These are phyloP conservation scores for Chamaecrista fasciculata DNA, from an alignment of 306 rosid genomes.

Conservation along the genomic window DNA sequence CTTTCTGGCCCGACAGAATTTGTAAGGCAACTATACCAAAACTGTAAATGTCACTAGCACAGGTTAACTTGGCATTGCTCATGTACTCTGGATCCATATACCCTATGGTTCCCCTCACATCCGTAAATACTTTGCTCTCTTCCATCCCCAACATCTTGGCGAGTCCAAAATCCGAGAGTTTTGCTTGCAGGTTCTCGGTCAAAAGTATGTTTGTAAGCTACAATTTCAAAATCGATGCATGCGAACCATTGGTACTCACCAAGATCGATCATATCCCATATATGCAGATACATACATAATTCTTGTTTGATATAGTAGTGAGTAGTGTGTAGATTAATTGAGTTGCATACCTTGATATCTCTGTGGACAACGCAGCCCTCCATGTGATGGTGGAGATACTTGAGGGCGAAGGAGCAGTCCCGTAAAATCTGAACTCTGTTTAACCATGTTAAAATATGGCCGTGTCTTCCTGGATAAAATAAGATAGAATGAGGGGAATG, in stretches of 20 bases:
- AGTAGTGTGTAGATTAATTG: too few relatives aligned
- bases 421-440: slow-evolving; percentile 64
- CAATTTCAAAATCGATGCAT: neutral
- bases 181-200: slow-evolving; percentile 61
- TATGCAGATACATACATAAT: neutral
- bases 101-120: slow-evolving; percentile 86
- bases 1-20: slow-evolving; percentile 82
- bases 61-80: slow-evolving; percentile 80
- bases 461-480: slow-evolving; percentile 50
- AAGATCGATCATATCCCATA: too few relatives aligned
- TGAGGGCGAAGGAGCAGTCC: slow-evolving; percentile 76
- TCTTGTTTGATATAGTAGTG: too few relatives aligned
- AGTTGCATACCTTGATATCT: slow-evolving; percentile 70
- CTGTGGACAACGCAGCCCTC: slow-evolving; percentile 92
- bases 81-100: slow-evolving; percentile 98
- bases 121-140: slow-evolving; percentile 78
- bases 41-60: slow-evolving; percentile 85
- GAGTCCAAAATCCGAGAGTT: slow-evolving; percentile 87
- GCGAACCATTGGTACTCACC: neutral
- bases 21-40: slow-evolving; percentile 82
- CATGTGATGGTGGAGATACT: slow-evolving; percentile 68
- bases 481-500: too few relatives aligned
- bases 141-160: slow-evolving; percentile 75
- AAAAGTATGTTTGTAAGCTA: slow-evolving; percentile 87
- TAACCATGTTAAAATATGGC: slow-evolving; percentile 61